These are phyloP conservation scores for Ramularia endophylla DNA, from an alignment of 2,329 filamentous ascomycete genomes.

Conservation along the genomic window DNA sequence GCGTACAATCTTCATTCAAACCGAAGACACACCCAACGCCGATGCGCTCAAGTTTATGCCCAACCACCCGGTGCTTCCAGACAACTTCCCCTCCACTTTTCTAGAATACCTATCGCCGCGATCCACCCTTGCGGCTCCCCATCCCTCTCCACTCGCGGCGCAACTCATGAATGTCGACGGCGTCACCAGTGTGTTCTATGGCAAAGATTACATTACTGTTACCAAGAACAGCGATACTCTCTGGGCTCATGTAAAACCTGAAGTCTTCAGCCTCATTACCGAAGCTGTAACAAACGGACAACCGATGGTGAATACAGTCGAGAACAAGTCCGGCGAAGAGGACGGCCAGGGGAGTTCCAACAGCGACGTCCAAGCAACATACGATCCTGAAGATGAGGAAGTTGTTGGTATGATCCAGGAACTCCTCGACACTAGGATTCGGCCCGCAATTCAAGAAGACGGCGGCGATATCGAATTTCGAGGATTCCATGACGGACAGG, in stretches of 20 bases:
- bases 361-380: constrained; percentile 66
- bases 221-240: constrained; percentile 82
- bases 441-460: constrained; percentile 94
- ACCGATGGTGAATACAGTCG: constrained; percentile 66
- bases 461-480: constrained; percentile 95
- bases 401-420: constrained; percentile 99
- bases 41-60: constrained; percentile 94
- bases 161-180: constrained; percentile 91
- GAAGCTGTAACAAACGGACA: constrained; percentile 83
- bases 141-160: constrained; percentile 85
- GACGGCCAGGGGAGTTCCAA: constrained; percentile 39
- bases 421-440: constrained; percentile 86
- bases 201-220: constrained; percentile 91
- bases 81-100: constrained; percentile 65
- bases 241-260: constrained; percentile 92
- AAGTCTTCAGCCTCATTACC: constrained; percentile 92
- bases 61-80: constrained; percentile 78
- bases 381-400: constrained; percentile 87
- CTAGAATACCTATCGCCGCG: constrained; percentile 89
- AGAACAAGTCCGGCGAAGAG: constrained; percentile 50
- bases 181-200: constrained; percentile 92
- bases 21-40: constrained; percentile 87
- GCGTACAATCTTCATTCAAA: constrained; percentile 95
- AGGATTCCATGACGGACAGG: constrained; percentile 80
- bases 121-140: constrained; percentile 76